Conservation (phyloP, 129 eudicot species). For the Cynara cardunculus region DNA sequence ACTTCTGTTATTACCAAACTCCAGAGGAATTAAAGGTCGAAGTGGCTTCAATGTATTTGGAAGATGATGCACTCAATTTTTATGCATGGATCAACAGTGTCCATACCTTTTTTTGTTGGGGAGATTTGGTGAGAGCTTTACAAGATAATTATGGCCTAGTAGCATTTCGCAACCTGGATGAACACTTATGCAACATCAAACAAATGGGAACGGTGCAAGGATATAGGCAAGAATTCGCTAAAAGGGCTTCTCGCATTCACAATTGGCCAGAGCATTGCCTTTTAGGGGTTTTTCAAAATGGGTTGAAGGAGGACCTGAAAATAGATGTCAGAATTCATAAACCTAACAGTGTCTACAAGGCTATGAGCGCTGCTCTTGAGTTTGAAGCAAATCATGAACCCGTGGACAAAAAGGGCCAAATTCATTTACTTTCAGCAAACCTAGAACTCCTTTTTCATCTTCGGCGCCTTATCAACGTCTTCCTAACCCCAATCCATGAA, state of each 20-base stretch:
- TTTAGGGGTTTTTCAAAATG: neutral
- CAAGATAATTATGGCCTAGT: constrained; percentile 4
- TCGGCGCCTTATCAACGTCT: neutral
- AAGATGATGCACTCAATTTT: constrained; percentile 13
- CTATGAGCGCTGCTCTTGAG: neutral
- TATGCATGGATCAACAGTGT: neutral
- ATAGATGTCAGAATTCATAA: neutral
- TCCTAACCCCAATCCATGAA: neutral
- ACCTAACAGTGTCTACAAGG: neutral
- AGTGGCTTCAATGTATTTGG: constrained; percentile 7
- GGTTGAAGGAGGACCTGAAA: neutral
- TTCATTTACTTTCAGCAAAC: too few relatives aligned
- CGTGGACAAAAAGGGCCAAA: neutral
- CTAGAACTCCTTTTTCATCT: too few relatives aligned
- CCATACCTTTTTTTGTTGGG: neutral
- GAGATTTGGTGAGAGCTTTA: neutral
- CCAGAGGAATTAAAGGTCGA: neutral
- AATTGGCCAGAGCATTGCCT: neutral
- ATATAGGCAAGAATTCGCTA: neutral
- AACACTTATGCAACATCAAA: neutral
- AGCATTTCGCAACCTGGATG: neutral
- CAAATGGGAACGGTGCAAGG: neutral
- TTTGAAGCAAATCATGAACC: neutral
- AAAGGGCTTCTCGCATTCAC: neutral
- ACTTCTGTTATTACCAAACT: neutral